A percentile compares a stretch with the other conserved stretches of the same genome.
These are phyloP conservation scores for Aspergillus sclerotiicarbonarius DNA, from an alignment of 495 filamentous ascomycete genomes.

Conservation along the genomic window DNA sequence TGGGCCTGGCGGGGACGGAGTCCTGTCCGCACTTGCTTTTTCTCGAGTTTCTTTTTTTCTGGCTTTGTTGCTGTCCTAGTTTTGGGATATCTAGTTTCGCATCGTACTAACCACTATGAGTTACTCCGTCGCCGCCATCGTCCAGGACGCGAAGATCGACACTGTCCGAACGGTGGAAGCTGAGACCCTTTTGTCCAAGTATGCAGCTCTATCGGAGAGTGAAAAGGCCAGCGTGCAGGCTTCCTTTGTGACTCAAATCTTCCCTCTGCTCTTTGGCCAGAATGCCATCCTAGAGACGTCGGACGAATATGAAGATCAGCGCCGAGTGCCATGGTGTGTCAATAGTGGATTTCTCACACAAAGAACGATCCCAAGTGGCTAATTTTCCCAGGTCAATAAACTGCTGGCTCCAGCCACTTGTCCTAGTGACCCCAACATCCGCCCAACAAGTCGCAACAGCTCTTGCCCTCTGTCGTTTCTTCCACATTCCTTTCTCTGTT, in stretches of 20 bases:
- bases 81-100: too few relatives aligned
- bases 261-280: constrained; percentile 9
- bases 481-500: constrained; percentile 15
- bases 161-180: background rate
- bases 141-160: background rate
- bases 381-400: constrained; percentile 12
- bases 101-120: background rate
- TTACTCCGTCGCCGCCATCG: background rate
- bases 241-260: constrained; percentile 2
- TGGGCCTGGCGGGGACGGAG: too few relatives aligned
- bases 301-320: constrained; percentile 5
- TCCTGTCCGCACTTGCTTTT: too few relatives aligned
- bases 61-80: too few relatives aligned
- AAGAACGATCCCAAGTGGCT: background rate
- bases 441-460: constrained; percentile 12
- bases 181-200: background rate
- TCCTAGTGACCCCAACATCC: constrained; percentile 8
- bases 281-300: constrained; percentile 3
- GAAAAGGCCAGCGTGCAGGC: background rate
- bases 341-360: background rate
- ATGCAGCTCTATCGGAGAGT: background rate
- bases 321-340: constrained; percentile 7
- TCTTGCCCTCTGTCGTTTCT: constrained; percentile 12
- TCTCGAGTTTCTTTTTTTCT: too few relatives aligned
- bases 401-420: constrained; percentile 11